These are phyloP conservation scores for Citrullus amarus DNA, from an alignment of 306 rosid genomes.

Conservation along the genomic window DNA sequence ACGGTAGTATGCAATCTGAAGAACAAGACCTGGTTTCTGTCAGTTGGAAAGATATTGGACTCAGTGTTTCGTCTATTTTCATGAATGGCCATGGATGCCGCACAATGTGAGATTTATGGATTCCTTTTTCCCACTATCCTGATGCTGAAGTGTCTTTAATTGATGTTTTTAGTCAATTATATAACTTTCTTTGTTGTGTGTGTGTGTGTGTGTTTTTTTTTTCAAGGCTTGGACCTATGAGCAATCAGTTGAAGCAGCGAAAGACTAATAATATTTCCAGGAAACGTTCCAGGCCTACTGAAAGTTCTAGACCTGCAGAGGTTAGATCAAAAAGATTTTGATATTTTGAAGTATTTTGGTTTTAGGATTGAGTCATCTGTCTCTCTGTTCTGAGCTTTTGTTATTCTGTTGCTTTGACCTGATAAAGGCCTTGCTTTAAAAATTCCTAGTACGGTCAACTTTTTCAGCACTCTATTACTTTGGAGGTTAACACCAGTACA, in stretches of 20 bases:
- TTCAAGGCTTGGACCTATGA: constrained; percentile 82
- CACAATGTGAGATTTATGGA: constrained; percentile 44
- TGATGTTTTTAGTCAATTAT: not conserved
- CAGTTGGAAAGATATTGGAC: constrained; percentile 45
- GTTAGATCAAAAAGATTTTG: constrained; percentile 15
- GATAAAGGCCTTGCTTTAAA: not conserved
- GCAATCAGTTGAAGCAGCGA: constrained; percentile 47
- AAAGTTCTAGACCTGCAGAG: constrained; percentile 51
- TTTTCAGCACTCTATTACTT: not conserved
- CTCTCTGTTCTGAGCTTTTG: not conserved
- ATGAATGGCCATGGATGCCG: constrained; percentile 40
- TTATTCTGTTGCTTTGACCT: not conserved
- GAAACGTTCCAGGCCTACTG: constrained; percentile 26
- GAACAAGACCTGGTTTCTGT: constrained; percentile 8
- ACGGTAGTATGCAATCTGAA: not conserved
- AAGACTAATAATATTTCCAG: constrained; percentile 18
- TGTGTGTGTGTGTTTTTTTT: not conserved
- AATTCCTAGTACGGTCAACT: not conserved
- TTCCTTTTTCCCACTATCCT: not conserved
- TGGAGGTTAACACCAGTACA: not conserved
- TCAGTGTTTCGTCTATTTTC: constrained; percentile 37
- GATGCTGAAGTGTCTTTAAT: not conserved
- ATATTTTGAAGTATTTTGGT: not conserved
- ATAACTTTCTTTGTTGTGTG: not conserved
- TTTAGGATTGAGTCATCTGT: not conserved